Evolutionary conservation across 306 rosid species (phyloP), one percentile per base, ranked within the genome.

Genomic region (Quercus suber): DNA sequence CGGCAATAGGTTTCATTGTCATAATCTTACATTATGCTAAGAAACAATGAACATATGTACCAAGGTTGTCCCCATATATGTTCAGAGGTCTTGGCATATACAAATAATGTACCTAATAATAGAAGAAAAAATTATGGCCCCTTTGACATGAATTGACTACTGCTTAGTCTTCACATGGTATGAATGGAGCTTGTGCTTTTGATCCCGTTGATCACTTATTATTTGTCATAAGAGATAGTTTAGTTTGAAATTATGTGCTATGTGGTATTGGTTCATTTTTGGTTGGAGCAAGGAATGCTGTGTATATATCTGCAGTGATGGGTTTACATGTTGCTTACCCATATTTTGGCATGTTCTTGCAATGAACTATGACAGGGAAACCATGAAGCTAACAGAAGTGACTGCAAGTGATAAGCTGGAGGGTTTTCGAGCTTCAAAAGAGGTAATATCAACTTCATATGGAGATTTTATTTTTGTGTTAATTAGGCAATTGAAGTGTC

Each of bases 391-490:
- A 79, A 96, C 96, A 17, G 98, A 93, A 87, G 96, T 96, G 83
- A 90, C 94, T 28, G 97, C 82, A 79, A 91, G 99, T 79, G 98
- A 96, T 89, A 88, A 91, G 83, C 89, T 96, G 82, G 99, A 96
- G 82, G 85, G 89, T 53, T 96, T 96, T 61, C 89, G 99, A 82
- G 98, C 99, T 77, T 87, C 96, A 76, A 96, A 96, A 88, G 96
- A 96, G 97, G 99, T 96, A 75, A 41, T 63, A 68, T 80, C 49
- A 79, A 70, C 69, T 55, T 82, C 76, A 21, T 73, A 17, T 41
- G 79, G 58, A 35, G 70, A 60, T 35, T 76, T 55, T 21, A 28
- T 27, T 77, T 1, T 59, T 6, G 53, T 60, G 30, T 18, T 67
- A 33, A 5, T 63, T 41, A 45, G 49, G 73, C 5, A 30, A 12